Base-by-base conservation (phyloP, 192 early-diverging fungal species). In the Coemansia sp. region DNA sequence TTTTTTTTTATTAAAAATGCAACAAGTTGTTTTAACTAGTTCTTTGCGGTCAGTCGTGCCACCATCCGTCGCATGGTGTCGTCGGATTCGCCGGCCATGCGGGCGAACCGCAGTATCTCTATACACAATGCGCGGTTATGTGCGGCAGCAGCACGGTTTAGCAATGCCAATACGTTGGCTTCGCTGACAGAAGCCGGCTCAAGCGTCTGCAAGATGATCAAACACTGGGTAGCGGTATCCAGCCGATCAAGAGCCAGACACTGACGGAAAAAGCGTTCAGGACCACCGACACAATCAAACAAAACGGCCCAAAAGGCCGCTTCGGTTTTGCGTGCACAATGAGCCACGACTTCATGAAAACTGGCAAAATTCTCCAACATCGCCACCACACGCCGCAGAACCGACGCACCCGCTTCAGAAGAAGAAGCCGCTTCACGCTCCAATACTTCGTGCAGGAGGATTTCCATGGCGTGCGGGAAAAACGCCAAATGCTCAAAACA, bases 291-390 rank as follows among this genome's bases (percentile, higher is more conserved):
- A 61, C 89, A 86, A 2, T 84, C 81, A 78, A 98, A 98, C 54
- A 98, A 84, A 51, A 87, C 88, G 18, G 87, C 83, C 97, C 97
- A 99, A 38, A 94, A 82, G 14, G 93, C 86, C 0, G 93, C 89
- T 72, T 99, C 97, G n/a, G 93, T 93, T 72, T 99, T 99, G 61
- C 97, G 82, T 6, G 97, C 96, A 70, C 96, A 98, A 31, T 93
- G 90, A 11, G 94, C 94, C 71, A 99, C 92, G 22, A 95, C 88
- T 55, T 98, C 96, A 40, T 93, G 72, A 60, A 88, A 88, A 5
- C 86, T 83, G 4, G 68, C 54, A 67, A 96, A 99, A 61, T 89
- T 77, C 56, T 91, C 85, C 36, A 99, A 69, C 60, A 97, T 90
- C 48, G 81, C 79, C 12, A 96, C 84, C 3, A 92, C 89, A 14